These are phyloP conservation scores for Apophysomyces trapeziformis DNA, from an alignment of 371 early-diverging fungal species.

Conservation along the genomic window DNA sequence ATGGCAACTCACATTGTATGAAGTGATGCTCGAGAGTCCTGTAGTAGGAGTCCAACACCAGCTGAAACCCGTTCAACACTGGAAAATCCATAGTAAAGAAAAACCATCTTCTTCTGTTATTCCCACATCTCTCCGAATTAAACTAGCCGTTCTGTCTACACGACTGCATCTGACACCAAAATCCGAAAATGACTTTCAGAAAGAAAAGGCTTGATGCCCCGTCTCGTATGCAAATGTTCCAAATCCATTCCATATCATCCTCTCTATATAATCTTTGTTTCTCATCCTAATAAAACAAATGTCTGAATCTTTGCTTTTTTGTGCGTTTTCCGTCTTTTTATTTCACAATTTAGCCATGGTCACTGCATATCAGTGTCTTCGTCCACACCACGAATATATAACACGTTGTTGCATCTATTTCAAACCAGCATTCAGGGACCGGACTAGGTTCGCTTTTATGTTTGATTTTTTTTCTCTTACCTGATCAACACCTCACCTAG, in stretches of 20 bases:
- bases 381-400: slow-evolving; percentile 80
- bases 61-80: slow-evolving; percentile 18
- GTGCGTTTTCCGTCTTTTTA: background rate
- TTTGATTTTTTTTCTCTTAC: slow-evolving; percentile 32
- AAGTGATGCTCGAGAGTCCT: slow-evolving; percentile 30
- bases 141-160: slow-evolving; percentile 27
- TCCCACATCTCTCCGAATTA: slow-evolving; percentile 25
- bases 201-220: background rate
- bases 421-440: background rate
- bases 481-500: slow-evolving; percentile 94
- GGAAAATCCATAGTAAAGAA: slow-evolving; percentile 19
- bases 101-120: slow-evolving; percentile 18
- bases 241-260: background rate
- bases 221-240: too few relatives aligned
- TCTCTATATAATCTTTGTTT: background rate
- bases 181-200: background rate
- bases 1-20: slow-evolving; percentile 27
- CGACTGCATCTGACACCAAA: slow-evolving; percentile 16
- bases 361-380: slow-evolving; percentile 57
- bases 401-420: slow-evolving; percentile 84
- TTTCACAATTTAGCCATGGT: background rate
- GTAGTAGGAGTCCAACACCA: slow-evolving; percentile 27
- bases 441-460: too few relatives aligned
- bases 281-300: too few relatives aligned
- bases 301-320: background rate